Evolutionary conservation across 2,329 filamentous ascomycete genomes (phyloP).

Genomic region (Ophiosphaerella narmari): DNA sequence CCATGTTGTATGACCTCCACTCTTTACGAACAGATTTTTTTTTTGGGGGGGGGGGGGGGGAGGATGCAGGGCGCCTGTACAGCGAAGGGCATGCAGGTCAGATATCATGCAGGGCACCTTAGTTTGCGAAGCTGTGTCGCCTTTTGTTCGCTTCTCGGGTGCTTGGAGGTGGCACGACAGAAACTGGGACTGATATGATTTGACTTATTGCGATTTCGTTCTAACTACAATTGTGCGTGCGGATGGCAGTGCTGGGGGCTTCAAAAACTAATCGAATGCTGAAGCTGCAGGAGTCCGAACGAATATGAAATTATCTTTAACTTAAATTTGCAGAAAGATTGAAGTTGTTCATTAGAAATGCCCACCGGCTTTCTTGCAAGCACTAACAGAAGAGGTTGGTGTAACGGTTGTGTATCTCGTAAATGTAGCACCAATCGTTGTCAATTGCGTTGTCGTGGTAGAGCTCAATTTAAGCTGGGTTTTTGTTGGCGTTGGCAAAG

Average conservation of each 20-base stretch:
- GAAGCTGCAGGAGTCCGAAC: not conserved
- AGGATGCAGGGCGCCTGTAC: not conserved
- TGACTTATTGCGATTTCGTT: not conserved
- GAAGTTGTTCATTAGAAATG: conserved; percentile 20
- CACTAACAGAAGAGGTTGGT: conserved; percentile 39
- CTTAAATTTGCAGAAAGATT: not conserved
- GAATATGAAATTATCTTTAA: not conserved
- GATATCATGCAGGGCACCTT: not conserved
- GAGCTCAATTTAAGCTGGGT: conserved; percentile 35
- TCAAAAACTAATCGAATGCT: not conserved
- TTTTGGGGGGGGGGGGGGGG: no score
- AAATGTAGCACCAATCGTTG: conserved; percentile 42
- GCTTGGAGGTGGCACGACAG: not conserved
- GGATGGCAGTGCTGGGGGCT: not conserved
- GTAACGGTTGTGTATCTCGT: conserved; percentile 43
- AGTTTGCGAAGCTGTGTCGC: not conserved
- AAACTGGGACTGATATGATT: not conserved
- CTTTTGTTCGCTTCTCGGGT: not conserved
- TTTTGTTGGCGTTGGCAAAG: conserved; percentile 44
- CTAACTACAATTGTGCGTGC: conserved; percentile 1
- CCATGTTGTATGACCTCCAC: not conserved
- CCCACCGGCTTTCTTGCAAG: conserved; percentile 42
- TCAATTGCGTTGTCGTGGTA: conserved; percentile 36
- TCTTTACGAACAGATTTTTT: not conserved
- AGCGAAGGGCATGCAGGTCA: not conserved